Percentiles rank a stretch among this genome's conserved stretches.
These are phyloP conservation scores for Holtermanniella nyarrowii DNA, from an alignment of 768 basidiomycete species.

Conservation along the genomic window DNA sequence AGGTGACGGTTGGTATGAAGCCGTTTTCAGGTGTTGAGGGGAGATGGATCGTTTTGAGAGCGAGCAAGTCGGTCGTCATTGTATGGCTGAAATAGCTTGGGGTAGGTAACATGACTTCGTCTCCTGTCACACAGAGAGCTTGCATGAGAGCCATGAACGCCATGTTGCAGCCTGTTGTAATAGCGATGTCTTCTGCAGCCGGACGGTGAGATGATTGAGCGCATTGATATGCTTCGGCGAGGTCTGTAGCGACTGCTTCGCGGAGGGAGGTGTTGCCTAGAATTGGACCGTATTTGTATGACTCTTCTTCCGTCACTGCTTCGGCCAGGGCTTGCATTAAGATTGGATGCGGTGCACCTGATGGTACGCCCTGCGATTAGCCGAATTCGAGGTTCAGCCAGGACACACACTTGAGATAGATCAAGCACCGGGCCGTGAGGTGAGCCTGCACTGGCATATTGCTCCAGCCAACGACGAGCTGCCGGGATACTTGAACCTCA, in stretches of 20 bases:
- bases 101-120: conserved; percentile 61
- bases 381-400: not conserved
- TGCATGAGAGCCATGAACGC: conserved; percentile 57
- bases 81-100: conserved; percentile 50
- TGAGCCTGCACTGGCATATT: conserved; percentile 12
- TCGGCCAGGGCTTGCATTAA: conserved; percentile 49
- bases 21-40: conserved; percentile 47
- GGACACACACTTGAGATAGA: conserved; percentile 52
- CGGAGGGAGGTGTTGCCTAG: conserved; percentile 53
- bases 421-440: conserved; percentile 49
- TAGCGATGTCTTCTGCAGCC: conserved; percentile 50
- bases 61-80: conserved; percentile 59
- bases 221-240: conserved; percentile 52
- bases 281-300: conserved; percentile 51
- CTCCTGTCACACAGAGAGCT: conserved; percentile 57
- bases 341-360: conserved; percentile 50
- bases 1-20: conserved; percentile 58
- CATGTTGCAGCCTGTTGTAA: conserved; percentile 65
- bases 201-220: conserved; percentile 22
- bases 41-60: conserved; percentile 52
- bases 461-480: conserved; percentile 32
- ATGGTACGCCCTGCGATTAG: conserved; percentile 49
- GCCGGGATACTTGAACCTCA: conserved; percentile 33
- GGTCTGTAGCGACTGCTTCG: conserved; percentile 52
- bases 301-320: conserved; percentile 44